Percentiles rank a stretch among this genome's conserved stretches.
phyloP scores from a whole-genome alignment of 306 rosid species.

The Prosopis cineraria region DNA sequence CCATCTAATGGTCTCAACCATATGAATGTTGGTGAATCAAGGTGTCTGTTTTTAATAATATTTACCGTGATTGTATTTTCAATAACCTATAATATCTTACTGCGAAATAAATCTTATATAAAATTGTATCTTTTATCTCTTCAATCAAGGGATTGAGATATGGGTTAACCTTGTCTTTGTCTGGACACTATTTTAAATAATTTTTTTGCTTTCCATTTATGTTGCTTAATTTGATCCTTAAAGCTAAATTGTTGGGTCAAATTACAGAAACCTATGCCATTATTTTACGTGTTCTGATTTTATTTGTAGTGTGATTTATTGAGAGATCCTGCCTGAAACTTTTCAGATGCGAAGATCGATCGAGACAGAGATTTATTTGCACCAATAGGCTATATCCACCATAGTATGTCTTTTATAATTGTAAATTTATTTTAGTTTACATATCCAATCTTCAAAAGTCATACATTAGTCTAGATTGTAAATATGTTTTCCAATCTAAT shows the following conservation, averaged over 20 bases:
- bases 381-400: background rate
- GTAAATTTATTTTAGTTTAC: no score
- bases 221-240: slow-evolving; percentile 46
- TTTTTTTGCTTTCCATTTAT: slow-evolving; percentile 26
- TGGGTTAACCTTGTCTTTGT: slow-evolving; percentile 2
- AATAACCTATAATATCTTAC: background rate
- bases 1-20: slow-evolving; percentile 20
- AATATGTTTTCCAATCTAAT: background rate
- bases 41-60: background rate
- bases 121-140: slow-evolving; percentile 17
- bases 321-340: slow-evolving; percentile 44
- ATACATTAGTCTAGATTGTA: background rate
- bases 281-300: slow-evolving; percentile 30
- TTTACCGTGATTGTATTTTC: background rate
- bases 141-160: slow-evolving; percentile 43
- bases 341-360: background rate
- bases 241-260: slow-evolving; percentile 38
- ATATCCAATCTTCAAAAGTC: background rate
- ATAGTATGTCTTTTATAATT: background rate
- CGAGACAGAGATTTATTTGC: slow-evolving; percentile 9
- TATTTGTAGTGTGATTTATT: slow-evolving; percentile 35
- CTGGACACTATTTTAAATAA: background rate
- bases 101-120: background rate
- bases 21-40: slow-evolving; percentile 2
- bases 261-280: slow-evolving; percentile 19